Base-by-base conservation (phyloP, 208 protist genomes). In the Borovskyia barvae region DNA sequence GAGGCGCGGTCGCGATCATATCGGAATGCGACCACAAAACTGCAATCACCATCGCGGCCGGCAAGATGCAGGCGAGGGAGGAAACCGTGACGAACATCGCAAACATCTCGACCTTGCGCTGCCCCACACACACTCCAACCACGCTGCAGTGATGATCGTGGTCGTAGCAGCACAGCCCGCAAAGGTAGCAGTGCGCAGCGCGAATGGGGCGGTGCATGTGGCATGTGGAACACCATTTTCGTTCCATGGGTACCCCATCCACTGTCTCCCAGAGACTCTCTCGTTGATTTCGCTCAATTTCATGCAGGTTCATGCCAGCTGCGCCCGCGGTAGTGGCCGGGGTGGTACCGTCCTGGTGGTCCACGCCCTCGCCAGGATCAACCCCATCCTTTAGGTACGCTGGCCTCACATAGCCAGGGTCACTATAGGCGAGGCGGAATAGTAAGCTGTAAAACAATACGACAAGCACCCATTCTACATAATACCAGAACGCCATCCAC, bases 111-210 rank as follows among this genome's bases (percentile, higher is more conserved):
- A 88, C 20, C 26, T 81, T 86, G 5, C 92, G 80, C 5, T 75
- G 55, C 0, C 89, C 92, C 4, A 97, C 82, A 64, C 90, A 95
- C 11, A 73, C 75, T 17, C 89, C 92, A 33, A 94, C 59, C 12
- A 95, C 83, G 49, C 59, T 68, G 66, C 92, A 97, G 69, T 97
- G 92, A 47, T 97, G 92, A 51, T 97, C 92, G 60, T 93, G 86
- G 20, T 94, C 79, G 46, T 76, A 64, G 54, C 87, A 78, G 60
- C 92, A 97, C 25, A 94, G 52, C 2, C 85, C 89, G 60, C 92
- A 97, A 30, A 83, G 61, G 58, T 93, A 95, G 67, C 92, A 97
- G 65, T 97, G 92, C 12, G 89, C 82, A 11, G 92, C 92, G 3
- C 92, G 85, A 26, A 76, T 33, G 6, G 92, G 92, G 14, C 89